Percentiles rank a stretch among this genome's conserved stretches.
Evolutionary conservation across 2,329 filamentous ascomycete species (phyloP).

Genomic region (Colletotrichum euphorbiae): DNA sequence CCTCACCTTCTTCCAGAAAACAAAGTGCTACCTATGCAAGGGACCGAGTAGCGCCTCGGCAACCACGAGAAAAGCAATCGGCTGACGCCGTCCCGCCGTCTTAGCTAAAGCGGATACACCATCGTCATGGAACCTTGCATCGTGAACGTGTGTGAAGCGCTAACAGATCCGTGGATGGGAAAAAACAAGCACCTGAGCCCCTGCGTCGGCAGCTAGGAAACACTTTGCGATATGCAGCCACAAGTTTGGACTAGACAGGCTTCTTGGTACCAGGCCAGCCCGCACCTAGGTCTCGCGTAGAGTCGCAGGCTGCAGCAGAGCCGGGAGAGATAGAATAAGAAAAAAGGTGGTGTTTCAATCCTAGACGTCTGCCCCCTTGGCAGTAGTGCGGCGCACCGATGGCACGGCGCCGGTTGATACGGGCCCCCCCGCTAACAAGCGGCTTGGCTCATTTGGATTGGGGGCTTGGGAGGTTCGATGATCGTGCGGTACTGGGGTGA

Average conservation of each 20-base stretch:
- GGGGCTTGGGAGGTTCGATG: background rate
- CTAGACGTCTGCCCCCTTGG: background rate
- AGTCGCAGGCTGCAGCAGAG: background rate
- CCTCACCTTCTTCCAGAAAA: background rate
- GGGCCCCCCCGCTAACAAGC: conserved; percentile 32
- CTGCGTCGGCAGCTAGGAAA: background rate
- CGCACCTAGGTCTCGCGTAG: background rate
- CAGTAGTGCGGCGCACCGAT: conserved; percentile 32
- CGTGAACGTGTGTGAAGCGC: background rate
- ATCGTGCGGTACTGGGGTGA: background rate
- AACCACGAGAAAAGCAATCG: conserved; percentile 31
- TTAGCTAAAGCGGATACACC: conserved; percentile 14
- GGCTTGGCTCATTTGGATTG: background rate
- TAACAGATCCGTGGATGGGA: background rate
- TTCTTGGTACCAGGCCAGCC: conserved; percentile 3
- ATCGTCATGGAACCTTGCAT: conserved; percentile 16
- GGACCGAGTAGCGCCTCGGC: conserved; percentile 26
- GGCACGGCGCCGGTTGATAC: conserved; percentile 12
- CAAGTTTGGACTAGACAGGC: background rate
- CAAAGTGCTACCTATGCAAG: conserved; percentile 26
- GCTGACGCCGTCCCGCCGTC: conserved; percentile 10
- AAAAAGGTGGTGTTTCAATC: background rate
- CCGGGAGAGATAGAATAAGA: background rate
- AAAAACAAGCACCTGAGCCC: conserved; percentile 22
- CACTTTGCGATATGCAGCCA: background rate